Base-by-base conservation (phyloP, 176 grass and related monocot genomes). In the Microstegium vimineum region DNA sequence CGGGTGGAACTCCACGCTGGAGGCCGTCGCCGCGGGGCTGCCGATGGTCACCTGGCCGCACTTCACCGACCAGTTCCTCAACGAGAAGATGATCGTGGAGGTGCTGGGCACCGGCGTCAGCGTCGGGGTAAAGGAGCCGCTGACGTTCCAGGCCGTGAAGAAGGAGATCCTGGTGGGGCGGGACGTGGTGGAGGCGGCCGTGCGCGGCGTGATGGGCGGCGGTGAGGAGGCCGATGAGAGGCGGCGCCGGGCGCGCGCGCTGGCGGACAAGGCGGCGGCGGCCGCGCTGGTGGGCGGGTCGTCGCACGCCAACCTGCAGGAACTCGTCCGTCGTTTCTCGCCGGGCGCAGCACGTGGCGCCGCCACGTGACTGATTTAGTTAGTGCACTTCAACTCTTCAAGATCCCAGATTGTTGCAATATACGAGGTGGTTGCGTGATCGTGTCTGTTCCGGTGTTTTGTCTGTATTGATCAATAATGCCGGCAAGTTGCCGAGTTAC, bases 1-100 rank as follows among this genome's bases (percentile, higher is more conserved):
- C 33, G 92, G 94, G 9, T 97, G 92, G 94, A 97, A 94, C 79
- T 97, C 94, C 13, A 78, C 66, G 46, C 54, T 92, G 73, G 94
- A 97, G 84, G 80, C 83, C 1, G 8, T 89, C 74, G 2, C 79
- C 2, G 84, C 82, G 0, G 91, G 94, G 8, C 10, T 97, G 59
- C 91, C 91, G 8, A 8, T 94, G 37, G 82, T 88, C 9, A 64
- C 89, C 0, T 97, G 94, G 94, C 91, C 94, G 0, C 80, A 89
- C 8, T 82, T 81, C 69, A 0, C 65, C 0, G 89, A 97, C 37
- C 91, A 97, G 75, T 90, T 90, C 83, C 6, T 94, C 25, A 94
- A 90, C 40, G 74, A 89, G 84, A 94, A 75, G 75, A 33, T 97
- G 73, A 47, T 65, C 11, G 70, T 97, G 8, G 91, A 94, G 16